Evolutionary conservation across 306 rosid genomes (phyloP), one percentile per base, ranked within the genome.

Genomic region (Lablab purpureus): DNA sequence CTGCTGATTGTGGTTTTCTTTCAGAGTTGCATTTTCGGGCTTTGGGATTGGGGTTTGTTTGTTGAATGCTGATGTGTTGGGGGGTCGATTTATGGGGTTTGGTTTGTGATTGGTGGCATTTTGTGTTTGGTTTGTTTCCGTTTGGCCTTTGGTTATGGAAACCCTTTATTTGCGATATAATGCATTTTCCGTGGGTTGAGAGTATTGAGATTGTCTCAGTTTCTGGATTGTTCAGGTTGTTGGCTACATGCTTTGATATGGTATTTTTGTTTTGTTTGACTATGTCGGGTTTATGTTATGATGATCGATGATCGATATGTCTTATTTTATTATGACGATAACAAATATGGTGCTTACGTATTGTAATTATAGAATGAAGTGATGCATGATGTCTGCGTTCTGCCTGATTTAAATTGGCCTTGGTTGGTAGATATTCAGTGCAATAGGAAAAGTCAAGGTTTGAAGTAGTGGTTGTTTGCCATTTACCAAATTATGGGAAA

Each of bases 1-100:
- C 25, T 54, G 55, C 19, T 12, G 78, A 62, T 70, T 82, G 28
- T 21, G 59, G 19, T 52, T 76, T 69, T 37, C 3, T 75, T 66
- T 9, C 14, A 17, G 7, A 28, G 50, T 68, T 23, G 37, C 62
- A 28, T 76, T 75, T 82, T 21, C 14, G 25, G 34, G 32, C 15
- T 51, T 15, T 32, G n/a, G 37, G 49, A 1, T 72, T 54, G 2
- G 14, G 3, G 7, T 64, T 60, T 51, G 50, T 13, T 37, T 34
- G 23, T 0, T 63, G 74, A 81, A 51, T 71, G 82, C 22, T 76
- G 67, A 4, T 54, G 43, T 71, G 34, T 1, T 36, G 46, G 63
- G 27, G 11, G 72, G 34, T 49, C 41, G 36, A 71, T 51, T 58
- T 51, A 28, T 4, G 19, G 4, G 4, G 54, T 75, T 75, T 73